These are phyloP conservation scores for Phytopythium oedochilum DNA, from an alignment of 352 stramenopile genomes.

Conservation along the genomic window DNA sequence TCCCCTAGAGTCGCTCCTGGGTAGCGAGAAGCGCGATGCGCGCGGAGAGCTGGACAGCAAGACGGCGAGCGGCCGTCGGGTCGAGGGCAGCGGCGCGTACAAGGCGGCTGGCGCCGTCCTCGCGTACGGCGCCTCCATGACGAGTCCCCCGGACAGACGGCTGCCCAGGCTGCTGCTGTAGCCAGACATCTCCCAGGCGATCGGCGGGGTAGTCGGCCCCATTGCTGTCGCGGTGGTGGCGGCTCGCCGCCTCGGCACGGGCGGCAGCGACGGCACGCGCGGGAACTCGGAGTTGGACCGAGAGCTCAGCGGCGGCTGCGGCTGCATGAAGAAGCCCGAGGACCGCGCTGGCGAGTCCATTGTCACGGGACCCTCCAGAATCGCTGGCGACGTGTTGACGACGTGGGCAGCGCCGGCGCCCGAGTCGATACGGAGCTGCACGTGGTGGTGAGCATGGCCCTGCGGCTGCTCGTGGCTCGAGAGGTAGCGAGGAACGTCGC, in stretches of 20 bases:
- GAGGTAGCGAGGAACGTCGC: slow-evolving; percentile 28
- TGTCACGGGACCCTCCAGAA: slow-evolving; percentile 15
- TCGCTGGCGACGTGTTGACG: slow-evolving; percentile 11
- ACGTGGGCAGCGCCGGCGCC: slow-evolving; percentile 25
- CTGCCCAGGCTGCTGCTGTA: slow-evolving; percentile 17
- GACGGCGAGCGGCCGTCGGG: slow-evolving; percentile 27
- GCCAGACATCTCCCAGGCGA: background rate
- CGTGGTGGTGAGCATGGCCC: slow-evolving; percentile 30
- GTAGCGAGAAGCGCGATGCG: slow-evolving; percentile 14
- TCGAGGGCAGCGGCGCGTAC: slow-evolving; percentile 12
- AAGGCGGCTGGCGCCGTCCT: slow-evolving; percentile 10
- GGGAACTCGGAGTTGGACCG: background rate
- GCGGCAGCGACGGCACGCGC: slow-evolving; percentile 1
- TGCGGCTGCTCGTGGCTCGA: slow-evolving; percentile 35
- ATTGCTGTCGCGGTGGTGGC: background rate
- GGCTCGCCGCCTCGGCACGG: slow-evolving; percentile 7
- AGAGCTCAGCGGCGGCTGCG: background rate
- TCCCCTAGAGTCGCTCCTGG: slow-evolving; percentile 19
- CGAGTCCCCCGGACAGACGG: slow-evolving; percentile 32
- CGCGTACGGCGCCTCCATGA: slow-evolving; percentile 30
- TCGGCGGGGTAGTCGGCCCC: background rate
- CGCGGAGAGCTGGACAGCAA: slow-evolving; percentile 19
- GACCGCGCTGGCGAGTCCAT: slow-evolving; percentile 10
- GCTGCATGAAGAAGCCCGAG: slow-evolving; percentile 6
- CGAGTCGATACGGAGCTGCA: slow-evolving; percentile 34